Percentiles rank a stretch among this genome's conserved stretches.
phyloP scores from a whole-genome alignment of 1,284 basidiomycete genomes.

The Schizopora paradoxa region DNA sequence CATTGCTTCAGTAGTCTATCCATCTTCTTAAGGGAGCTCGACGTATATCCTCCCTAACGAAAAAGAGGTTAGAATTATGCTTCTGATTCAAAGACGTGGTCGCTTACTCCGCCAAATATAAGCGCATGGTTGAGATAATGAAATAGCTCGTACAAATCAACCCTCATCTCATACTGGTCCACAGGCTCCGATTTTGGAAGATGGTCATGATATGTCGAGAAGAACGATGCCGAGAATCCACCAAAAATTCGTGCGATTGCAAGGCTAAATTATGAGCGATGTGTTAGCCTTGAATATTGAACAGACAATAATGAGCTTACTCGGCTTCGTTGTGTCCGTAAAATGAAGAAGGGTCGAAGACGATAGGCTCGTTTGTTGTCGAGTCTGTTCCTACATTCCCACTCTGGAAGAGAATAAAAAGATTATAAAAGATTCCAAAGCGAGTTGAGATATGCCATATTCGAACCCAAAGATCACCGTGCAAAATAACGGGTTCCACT shows the following conservation, averaged over 20 bases:
- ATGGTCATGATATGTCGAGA: constrained; percentile 64
- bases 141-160: constrained; percentile 77
- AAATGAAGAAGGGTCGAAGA: constrained; percentile 81
- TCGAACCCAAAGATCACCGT: constrained; percentile 83
- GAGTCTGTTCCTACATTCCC: constrained; percentile 66
- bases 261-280: constrained; percentile 41
- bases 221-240: constrained; percentile 70
- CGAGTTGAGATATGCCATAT: no score
- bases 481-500: constrained; percentile 71
- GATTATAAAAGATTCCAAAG: constrained; percentile 19
- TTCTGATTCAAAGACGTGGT: not conserved
- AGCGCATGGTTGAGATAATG: constrained; percentile 85
- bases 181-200: constrained; percentile 66
- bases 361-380: constrained; percentile 53
- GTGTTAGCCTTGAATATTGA: constrained; percentile 1
- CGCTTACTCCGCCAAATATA: constrained; percentile 54
- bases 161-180: constrained; percentile 64
- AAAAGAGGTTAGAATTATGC: constrained; percentile 5
- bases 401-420: constrained; percentile 39
- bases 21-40: constrained; percentile 52
- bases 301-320: constrained; percentile 36
- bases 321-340: constrained; percentile 88
- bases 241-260: constrained; percentile 84
- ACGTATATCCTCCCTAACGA: constrained; percentile 51
- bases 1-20: constrained; percentile 36